Base-by-base conservation (phyloP, 108 stramenopile species). In the Mediolabrus comicus region DNA sequence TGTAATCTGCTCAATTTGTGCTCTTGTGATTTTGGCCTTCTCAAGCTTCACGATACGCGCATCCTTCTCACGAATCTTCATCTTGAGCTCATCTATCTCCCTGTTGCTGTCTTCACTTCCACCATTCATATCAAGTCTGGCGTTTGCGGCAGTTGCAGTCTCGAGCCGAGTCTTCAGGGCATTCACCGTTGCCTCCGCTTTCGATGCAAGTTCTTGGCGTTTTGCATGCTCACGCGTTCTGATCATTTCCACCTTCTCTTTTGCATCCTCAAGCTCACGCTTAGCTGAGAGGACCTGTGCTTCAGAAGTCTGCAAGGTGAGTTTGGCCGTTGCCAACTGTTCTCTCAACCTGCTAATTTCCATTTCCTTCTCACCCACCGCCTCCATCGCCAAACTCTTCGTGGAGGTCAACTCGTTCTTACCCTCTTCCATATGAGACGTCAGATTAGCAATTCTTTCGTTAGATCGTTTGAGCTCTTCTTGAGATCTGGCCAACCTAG, bases 21-120 rank as follows among this genome's bases (percentile, higher is more conserved):
- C 87, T 58, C 87, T 91, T 25, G 95, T 95, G 38, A 95, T 71
- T 30, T 80, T 79, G 25, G 77, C 64, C 36, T 79, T 79, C 64
- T 92, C 86, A 12, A 95, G 86, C 62, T 92, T 90, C 57, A 87
- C 80, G 61, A 95, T 95, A 11, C 95, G 74, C 11, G 59, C 75
- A 51, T 95, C 89, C 59, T 90, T 92, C 31, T 77, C 55, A 31
- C 71, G 58, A 14, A 87, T 51, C 30, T 72, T 55, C 4, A 53
- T 64, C 24, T 62, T 76, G 27, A 91, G 54, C 34, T 86, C 79
- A 8, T 76, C 59, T n/a, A 92, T 12, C 34, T 85, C 68, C 10
- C 46, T 49, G 46, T 22, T 49, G 22, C 4, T 49, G 22, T 24
- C 19, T 1, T 43, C 41, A 17, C n/a, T 9, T 41, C 43, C 46